Conservation (phyloP, 345 rosid genomes). For the Eucalyptus sp. region DNA sequence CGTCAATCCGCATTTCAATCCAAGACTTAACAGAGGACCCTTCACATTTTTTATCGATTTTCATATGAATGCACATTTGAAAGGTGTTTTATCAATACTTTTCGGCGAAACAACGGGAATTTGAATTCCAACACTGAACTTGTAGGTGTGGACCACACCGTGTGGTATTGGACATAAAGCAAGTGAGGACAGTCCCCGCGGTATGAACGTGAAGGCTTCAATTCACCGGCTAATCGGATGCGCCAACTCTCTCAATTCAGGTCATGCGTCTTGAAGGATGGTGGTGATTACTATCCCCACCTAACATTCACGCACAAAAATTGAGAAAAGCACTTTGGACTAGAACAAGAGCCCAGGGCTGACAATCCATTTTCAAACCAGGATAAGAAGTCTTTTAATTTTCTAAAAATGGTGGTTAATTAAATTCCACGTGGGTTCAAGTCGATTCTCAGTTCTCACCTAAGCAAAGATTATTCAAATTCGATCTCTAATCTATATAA, state of each 20-base stretch:
- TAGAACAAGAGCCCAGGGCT: neutral
- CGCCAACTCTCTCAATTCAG: neutral
- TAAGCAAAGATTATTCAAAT: neutral
- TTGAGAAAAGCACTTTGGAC: neutral
- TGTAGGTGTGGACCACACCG: neutral
- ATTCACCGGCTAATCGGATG: neutral
- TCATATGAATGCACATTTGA: neutral
- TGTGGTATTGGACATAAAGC: neutral
- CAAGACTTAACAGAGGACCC: neutral
- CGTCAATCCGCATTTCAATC: fast-evolving
- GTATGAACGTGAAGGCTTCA: neutral
- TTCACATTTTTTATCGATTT: neutral
- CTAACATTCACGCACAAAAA: neutral
- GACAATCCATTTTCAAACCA: neutral
- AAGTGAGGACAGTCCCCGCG: neutral
- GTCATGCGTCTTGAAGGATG: neutral
- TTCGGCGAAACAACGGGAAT: neutral
- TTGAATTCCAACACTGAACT: neutral
- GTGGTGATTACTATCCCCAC: neutral
- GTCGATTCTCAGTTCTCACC: neutral
- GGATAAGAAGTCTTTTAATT: neutral
- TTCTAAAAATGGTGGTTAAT: neutral
- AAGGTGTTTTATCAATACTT: neutral
- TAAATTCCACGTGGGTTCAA: neutral
- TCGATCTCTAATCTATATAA: neutral